Conservation (phyloP, 2,329 filamentous ascomycete species). For the Pseudogymnoascus sp. region DNA sequence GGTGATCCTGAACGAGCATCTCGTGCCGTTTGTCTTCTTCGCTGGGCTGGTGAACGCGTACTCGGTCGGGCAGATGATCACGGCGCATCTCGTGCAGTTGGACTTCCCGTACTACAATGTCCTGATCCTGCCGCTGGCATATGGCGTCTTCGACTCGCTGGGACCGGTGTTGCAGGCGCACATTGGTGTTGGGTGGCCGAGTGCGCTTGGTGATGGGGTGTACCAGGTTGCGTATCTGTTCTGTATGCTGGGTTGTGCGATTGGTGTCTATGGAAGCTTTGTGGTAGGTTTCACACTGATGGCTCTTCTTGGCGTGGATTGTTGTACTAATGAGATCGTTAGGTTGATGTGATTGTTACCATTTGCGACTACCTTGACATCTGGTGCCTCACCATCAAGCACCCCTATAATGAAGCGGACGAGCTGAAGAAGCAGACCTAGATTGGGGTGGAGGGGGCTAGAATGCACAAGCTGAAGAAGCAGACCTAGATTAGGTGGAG, state of each 20-base stretch:
- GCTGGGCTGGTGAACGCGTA: conserved; percentile 89
- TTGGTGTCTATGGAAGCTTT: conserved; percentile 96
- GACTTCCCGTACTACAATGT: conserved; percentile 89
- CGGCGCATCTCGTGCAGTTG: conserved; percentile 80
- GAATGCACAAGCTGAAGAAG: conserved; percentile 24
- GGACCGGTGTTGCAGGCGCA: conserved; percentile 59
- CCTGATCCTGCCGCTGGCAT: conserved; percentile 66
- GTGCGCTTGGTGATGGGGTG: conserved; percentile 62
- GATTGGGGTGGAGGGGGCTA: not conserved
- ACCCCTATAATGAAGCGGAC: conserved; percentile 45
- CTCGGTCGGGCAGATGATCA: conserved; percentile 91
- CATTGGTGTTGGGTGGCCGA: conserved; percentile 60
- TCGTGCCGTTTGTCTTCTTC: conserved; percentile 85
- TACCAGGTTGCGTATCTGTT: conserved; percentile 92
- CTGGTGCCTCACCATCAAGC: conserved; percentile 96
- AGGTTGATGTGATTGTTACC: conserved; percentile 86
- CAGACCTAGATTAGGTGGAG: not conserved
- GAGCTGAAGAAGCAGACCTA: conserved; percentile 23
- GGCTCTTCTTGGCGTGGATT: not conserved
- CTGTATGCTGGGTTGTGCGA: conserved; percentile 69
- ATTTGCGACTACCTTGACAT: conserved; percentile 98
- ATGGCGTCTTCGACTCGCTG: conserved; percentile 71
- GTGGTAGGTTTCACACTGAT: conserved; percentile 44
- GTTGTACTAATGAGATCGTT: conserved; percentile 8
- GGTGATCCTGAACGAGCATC: conserved; percentile 68